Evolutionary conservation across 129 eudicot genomes (phyloP).

Genomic region (Helianthus tuberosus): DNA sequence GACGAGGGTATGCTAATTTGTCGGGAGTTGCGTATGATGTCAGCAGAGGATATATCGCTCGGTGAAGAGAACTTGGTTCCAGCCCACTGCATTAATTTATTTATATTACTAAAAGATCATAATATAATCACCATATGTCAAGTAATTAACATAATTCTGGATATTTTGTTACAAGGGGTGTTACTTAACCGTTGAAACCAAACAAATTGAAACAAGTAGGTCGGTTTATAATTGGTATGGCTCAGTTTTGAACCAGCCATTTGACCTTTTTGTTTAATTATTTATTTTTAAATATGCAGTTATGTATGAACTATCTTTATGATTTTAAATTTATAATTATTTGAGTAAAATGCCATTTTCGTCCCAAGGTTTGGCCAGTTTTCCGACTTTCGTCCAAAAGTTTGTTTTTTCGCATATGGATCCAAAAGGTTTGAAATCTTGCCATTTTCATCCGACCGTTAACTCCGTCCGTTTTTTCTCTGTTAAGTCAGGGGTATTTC

Average conservation of each 20-base stretch:
- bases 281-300: too few species aligned
- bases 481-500: too few species aligned
- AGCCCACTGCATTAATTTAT: constrained; percentile 74
- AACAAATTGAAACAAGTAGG: not conserved
- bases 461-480: too few species aligned
- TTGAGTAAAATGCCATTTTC: too few species aligned
- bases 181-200: not conserved
- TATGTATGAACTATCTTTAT: not conserved
- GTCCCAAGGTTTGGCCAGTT: too few species aligned
- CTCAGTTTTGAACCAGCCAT: too few species aligned
- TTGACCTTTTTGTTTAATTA: too few species aligned
- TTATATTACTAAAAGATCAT: not conserved
- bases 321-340: not conserved
- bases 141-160: not conserved
- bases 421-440: too few species aligned
- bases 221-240: not conserved
- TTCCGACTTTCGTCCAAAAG: too few species aligned
- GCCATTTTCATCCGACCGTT: too few species aligned
- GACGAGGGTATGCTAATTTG: constrained; percentile 92
- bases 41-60: constrained; percentile 86
- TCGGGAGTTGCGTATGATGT: constrained; percentile 88
- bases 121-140: not conserved
- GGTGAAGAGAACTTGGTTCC: constrained; percentile 88
- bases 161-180: not conserved
- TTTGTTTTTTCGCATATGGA: too few species aligned